Percentiles rank a stretch among this genome's conserved stretches.
Conservation (phyloP, 1,284 basidiomycete genomes). For the Tilletia setariae region DNA sequence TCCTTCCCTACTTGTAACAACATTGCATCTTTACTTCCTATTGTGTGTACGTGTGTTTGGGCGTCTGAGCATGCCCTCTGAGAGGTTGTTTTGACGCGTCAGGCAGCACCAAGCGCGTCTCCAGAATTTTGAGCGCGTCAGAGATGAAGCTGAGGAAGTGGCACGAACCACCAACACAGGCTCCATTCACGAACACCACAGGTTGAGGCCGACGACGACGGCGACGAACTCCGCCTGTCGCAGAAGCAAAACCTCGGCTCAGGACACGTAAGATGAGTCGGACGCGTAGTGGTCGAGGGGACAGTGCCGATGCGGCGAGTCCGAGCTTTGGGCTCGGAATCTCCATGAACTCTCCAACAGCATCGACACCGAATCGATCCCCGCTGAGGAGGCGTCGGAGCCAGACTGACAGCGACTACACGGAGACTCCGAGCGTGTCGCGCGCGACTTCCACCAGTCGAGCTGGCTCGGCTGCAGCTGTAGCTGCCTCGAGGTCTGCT, state of each 20-base stretch:
- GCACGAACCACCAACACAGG: no score
- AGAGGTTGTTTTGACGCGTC: neutral
- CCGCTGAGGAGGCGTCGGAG: neutral
- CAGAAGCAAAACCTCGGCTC: no score
- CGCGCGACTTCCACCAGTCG: neutral
- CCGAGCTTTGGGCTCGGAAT: neutral
- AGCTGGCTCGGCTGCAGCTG: neutral
- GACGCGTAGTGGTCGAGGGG: no score
- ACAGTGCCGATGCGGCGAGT: no score
- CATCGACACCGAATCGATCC: neutral
- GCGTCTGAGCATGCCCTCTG: neutral
- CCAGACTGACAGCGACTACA: slow-evolving; percentile 10
- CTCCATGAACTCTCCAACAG: neutral
- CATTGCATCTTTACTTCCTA: neutral
- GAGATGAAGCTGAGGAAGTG: no score
- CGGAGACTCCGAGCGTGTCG: neutral
- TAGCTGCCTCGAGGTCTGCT: neutral
- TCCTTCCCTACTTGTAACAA: slow-evolving; percentile 7
- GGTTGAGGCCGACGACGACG: no score
- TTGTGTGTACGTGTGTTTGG: neutral
- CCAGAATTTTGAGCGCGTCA: no score
- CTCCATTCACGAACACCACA: no score
- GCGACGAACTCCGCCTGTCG: no score
- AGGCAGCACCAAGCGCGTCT: no score
- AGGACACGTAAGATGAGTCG: no score